Percentiles rank a stretch among this genome's conserved stretches.
Evolutionary conservation across 192 early-diverging fungal genomes (phyloP).

Genomic region (Podila minutissima): DNA sequence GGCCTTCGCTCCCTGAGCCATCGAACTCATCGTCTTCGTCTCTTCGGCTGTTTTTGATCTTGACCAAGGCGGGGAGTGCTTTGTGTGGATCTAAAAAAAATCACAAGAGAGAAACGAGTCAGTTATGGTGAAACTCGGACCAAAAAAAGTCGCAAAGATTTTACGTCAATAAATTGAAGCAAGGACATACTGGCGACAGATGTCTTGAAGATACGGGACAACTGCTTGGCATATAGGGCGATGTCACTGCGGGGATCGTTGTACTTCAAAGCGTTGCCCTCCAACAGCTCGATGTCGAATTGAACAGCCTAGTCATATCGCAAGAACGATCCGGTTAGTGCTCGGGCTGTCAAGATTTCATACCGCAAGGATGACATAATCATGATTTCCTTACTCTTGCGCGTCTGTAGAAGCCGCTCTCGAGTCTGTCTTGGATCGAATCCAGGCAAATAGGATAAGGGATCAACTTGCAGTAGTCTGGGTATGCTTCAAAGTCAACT

Average conservation of each 20-base stretch:
- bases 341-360: background rate
- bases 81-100: conserved; percentile 41
- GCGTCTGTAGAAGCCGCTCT: conserved; percentile 69
- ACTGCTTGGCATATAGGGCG: conserved; percentile 49
- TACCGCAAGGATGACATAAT: background rate
- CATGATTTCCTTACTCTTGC: conserved; percentile 47
- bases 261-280: conserved; percentile 72
- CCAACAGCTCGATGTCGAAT: conserved; percentile 74
- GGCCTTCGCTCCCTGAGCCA: conserved; percentile 37
- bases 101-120: background rate
- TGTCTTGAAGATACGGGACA: conserved; percentile 57
- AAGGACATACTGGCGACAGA: conserved; percentile 52
- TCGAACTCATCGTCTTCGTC: conserved; percentile 50
- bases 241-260: conserved; percentile 65
- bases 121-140: background rate
- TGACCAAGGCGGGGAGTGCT: conserved; percentile 23
- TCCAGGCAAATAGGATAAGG: conserved; percentile 80
- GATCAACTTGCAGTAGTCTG: conserved; percentile 68
- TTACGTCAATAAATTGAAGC: background rate
- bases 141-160: background rate
- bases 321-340: background rate
- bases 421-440: conserved; percentile 64
- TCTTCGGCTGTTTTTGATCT: conserved; percentile 24
- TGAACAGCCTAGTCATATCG: conserved; percentile 57
- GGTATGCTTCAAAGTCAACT: conserved; percentile 70